Conservation (phyloP, 1,284 basidiomycete genomes). For the Limonomyces culmigenus region DNA sequence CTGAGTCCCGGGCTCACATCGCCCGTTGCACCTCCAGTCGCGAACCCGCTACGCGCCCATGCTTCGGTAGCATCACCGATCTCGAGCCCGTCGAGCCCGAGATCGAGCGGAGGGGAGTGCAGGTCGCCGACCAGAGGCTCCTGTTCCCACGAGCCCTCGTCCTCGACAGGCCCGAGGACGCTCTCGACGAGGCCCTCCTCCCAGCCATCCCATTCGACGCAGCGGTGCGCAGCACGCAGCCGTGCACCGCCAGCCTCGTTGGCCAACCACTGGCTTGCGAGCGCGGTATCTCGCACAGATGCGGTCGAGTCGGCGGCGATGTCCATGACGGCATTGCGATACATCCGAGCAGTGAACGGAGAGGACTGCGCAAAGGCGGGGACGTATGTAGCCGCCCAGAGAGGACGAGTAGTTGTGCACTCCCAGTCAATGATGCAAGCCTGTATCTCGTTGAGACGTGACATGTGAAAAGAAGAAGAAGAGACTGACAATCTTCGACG, state of each 20-base stretch:
- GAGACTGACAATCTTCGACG: conserved; percentile 45
- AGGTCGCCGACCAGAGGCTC: conserved; percentile 6
- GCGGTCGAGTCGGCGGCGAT: conserved; percentile 1
- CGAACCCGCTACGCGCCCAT: neutral
- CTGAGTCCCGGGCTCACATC: conserved; percentile 6
- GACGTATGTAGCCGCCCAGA: conserved; percentile 69
- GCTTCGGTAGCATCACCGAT: no score
- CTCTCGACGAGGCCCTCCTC: conserved; percentile 63
- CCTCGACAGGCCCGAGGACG: conserved; percentile 52
- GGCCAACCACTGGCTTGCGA: conserved; percentile 54
- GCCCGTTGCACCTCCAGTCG: neutral
- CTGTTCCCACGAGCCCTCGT: conserved; percentile 30
- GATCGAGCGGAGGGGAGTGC: neutral
- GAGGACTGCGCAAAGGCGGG: conserved; percentile 62
- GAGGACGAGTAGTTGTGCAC: conserved; percentile 62
- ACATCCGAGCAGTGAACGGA: conserved; percentile 52
- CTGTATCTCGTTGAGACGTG: conserved; percentile 18
- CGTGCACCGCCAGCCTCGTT: conserved; percentile 47
- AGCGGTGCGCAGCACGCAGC: conserved; percentile 57
- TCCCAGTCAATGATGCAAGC: conserved; percentile 78
- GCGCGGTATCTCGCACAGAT: conserved; percentile 13
- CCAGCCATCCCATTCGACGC: conserved; percentile 75
- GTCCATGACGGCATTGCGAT: conserved; percentile 32
- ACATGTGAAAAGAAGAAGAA: conserved; percentile 3
- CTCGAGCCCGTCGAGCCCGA: no score